A percentile compares a stretch with the other conserved stretches of the same genome.
Evolutionary conservation across 1,139 yeast genomes (phyloP).

Genomic region (Kodamaea anthophila): DNA sequence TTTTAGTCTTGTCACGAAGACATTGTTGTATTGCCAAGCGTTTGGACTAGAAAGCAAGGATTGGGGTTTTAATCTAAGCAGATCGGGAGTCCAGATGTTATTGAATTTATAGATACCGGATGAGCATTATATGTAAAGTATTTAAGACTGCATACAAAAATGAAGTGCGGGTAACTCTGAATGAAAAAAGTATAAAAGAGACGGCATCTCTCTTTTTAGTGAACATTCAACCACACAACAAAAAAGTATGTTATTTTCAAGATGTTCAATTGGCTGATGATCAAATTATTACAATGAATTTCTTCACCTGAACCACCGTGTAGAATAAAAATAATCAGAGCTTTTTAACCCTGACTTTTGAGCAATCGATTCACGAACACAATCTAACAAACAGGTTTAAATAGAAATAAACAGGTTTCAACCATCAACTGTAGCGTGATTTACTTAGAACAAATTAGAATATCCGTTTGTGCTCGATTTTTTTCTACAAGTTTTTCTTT

Average conservation of each 20-base stretch:
- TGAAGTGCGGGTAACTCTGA: constrained; percentile 8
- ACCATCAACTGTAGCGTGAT: too few relatives aligned
- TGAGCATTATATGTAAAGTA: too few relatives aligned
- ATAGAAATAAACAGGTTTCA: too few relatives aligned
- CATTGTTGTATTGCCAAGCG: constrained; percentile 6
- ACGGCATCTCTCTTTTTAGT: constrained; percentile 3
- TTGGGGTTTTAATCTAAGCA: too few relatives aligned
- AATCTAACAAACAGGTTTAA: constrained; percentile 9
- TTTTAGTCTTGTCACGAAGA: constrained; percentile 8
- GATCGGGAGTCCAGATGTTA: too few relatives aligned
- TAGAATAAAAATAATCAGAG: constrained; percentile 53
- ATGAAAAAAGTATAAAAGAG: constrained; percentile 4
- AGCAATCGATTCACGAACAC: constrained; percentile 2
- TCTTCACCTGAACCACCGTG: constrained; percentile 61
- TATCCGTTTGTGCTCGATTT: too few relatives aligned
- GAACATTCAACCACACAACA: constrained; percentile 1
- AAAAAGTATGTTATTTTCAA: constrained; percentile 6
- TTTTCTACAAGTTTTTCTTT: too few relatives aligned
- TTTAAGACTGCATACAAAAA: constrained; percentile 4
- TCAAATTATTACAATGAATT: constrained; percentile 44
- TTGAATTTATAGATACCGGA: too few relatives aligned
- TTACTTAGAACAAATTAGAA: too few relatives aligned
- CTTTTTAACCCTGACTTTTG: constrained; percentile 58
- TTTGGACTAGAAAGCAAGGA: neutral
- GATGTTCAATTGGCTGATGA: constrained; percentile 24